A percentile compares a stretch with the other conserved stretches of the same genome.
Evolutionary conservation across 176 grass and related monocot species (phyloP).

Genomic region (Avena atlantica): DNA sequence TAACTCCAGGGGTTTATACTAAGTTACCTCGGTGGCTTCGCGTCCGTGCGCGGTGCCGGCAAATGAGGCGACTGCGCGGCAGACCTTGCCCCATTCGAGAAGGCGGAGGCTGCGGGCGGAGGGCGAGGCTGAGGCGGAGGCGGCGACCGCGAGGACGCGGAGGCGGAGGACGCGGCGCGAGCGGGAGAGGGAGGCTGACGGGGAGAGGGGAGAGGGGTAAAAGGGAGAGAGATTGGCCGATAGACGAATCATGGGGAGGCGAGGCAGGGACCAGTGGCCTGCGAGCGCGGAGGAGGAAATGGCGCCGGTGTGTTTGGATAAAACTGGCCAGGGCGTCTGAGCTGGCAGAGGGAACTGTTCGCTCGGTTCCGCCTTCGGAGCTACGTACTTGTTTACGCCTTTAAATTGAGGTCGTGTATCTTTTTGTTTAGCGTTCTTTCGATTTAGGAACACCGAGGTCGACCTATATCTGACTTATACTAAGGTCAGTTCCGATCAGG

Average conservation of each 20-base stretch:
- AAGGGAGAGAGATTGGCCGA: conserved; percentile 1
- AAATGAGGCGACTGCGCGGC: conserved; percentile 65
- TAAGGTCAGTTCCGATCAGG: no score
- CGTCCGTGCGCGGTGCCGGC: conserved; percentile 67
- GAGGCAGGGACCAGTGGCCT: neutral
- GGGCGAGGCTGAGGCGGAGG: conserved; percentile 27
- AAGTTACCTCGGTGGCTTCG: conserved; percentile 59
- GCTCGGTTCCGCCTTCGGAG: neutral
- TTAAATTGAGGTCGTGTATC: no score
- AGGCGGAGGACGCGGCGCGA: conserved; percentile 24
- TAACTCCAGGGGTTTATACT: neutral
- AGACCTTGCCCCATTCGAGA: conserved; percentile 76
- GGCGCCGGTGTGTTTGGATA: conserved; percentile 45
- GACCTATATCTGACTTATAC: no score
- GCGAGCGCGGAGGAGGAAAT: neutral
- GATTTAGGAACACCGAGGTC: no score
- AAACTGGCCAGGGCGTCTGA: neutral
- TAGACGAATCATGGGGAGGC: conserved; percentile 47
- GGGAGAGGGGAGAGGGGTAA: neutral
- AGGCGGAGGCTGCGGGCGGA: conserved; percentile 67
- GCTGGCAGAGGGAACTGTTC: neutral
- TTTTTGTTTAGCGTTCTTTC: no score
- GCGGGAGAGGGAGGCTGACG: neutral
- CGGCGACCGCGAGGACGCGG: neutral
- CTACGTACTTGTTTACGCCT: no score